Base-by-base conservation (phyloP, 2,329 filamentous ascomycete species). In the Orbilia javanica region DNA sequence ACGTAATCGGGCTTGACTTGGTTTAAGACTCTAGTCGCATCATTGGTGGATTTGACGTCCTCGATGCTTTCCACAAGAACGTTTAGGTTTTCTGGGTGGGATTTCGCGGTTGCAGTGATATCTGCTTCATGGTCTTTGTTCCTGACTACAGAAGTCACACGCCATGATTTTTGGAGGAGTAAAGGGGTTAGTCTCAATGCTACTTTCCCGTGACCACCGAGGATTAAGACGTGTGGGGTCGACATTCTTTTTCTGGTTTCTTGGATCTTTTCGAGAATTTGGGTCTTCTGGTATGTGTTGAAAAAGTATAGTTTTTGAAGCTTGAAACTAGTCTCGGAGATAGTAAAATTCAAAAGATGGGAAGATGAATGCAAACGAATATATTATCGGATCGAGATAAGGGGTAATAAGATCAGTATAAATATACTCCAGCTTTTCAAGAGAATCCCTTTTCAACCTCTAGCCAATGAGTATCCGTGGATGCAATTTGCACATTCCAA, bases 121-220 rank as follows among this genome's bases (percentile, higher is more conserved):
- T 78, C 74, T 11, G 74, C 62, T 27, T 72, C 67, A 27, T 78
- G 74, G 44, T 60, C 74, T 18, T 69, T 85, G 79, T 90, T 88
- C 81, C 93, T 91, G 83, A 96, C 91, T 78, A 96, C 86, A 83
- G 90, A 93, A 76, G 91, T 94, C 67, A 96, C 91, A 80, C 89
- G 89, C 91, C 92, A 95, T 36, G 89, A 89, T 80, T 90, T 89
- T 63, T 89, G 87, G 48, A 96, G 89, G 6, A 96, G 89, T 75
- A 94, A 87, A 0, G 91, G 92, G 7, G 93, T 96, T 44, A 96
- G 87, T 50, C 91, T 85, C 74, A 92, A 89, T 80, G 92, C 89
- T 76, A 96, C 85, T 83, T 94, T 93, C 85, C 93, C 93, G 85
- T 94, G 92, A 82, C 93, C 93, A 48, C 75, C 75, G 57, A 79